Conservation (phyloP, 495 filamentous ascomycete genomes). For the Bathelium albidoporum region DNA sequence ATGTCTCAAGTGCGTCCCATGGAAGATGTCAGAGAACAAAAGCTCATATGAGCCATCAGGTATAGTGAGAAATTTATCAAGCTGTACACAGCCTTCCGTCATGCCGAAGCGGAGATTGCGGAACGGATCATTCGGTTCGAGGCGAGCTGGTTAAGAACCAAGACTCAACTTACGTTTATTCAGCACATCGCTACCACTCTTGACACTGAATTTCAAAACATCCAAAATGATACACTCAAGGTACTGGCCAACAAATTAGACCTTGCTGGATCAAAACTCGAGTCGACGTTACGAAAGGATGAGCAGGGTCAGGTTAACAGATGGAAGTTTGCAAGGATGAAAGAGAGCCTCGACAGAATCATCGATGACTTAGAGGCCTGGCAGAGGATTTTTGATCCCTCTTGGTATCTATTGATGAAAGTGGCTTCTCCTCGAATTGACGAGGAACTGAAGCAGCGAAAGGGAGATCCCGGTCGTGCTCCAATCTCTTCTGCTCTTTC, state of each 20-base stretch:
- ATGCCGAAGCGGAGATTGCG: conserved; percentile 21
- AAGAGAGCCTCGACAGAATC: conserved; percentile 17
- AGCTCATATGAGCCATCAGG: background rate
- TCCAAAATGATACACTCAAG: conserved; percentile 28
- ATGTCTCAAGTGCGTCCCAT: background rate
- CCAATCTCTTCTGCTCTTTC: background rate
- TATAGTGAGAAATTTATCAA: background rate
- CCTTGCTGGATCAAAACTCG: conserved; percentile 20
- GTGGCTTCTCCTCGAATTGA: conserved; percentile 19
- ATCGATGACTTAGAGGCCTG: conserved; percentile 23
- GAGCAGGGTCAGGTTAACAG: conserved; percentile 18
- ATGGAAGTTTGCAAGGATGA: conserved; percentile 23
- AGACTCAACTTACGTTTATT: conserved; percentile 34
- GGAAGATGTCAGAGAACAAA: too few relatives aligned
- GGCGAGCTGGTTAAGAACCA: too few relatives aligned
- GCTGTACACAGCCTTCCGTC: conserved; percentile 13
- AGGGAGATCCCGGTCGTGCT: background rate
- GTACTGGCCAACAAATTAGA: conserved; percentile 28
- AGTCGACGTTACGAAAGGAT: conserved; percentile 4
- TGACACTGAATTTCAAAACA: conserved; percentile 27
- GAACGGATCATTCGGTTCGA: conserved; percentile 31
- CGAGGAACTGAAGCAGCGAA: background rate
- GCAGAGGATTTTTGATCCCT: conserved; percentile 27
- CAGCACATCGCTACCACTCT: conserved; percentile 26
- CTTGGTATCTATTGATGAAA: conserved; percentile 26